Percentiles rank a stretch among this genome's conserved stretches.
These are phyloP conservation scores for Phytophthora boehmeriae DNA, from an alignment of 352 stramenopile species.

Conservation along the genomic window DNA sequence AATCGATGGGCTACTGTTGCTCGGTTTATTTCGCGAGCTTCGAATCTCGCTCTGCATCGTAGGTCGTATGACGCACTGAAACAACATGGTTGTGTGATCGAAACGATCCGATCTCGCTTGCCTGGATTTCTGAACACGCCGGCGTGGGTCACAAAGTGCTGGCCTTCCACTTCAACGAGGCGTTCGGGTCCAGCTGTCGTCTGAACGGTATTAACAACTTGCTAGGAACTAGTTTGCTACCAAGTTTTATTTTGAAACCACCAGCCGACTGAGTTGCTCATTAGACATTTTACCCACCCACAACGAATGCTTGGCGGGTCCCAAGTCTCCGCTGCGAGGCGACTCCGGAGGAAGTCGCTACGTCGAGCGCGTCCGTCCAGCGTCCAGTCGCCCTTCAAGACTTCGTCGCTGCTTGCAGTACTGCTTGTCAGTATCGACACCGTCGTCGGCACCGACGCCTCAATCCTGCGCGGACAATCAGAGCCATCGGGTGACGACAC, in stretches of 20 bases:
- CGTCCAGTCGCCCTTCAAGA: conserved; percentile 7
- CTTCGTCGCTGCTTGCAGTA: conserved; percentile 16
- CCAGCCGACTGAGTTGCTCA: conserved; percentile 1
- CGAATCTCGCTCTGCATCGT: conserved; percentile 21
- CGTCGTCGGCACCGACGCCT: conserved; percentile 8
- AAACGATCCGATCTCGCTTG: conserved; percentile 6
- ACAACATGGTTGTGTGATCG: conserved; percentile 24
- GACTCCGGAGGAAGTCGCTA: conserved; percentile 8
- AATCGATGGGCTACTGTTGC: too few relatives aligned
- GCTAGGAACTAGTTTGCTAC: conserved; percentile 1
- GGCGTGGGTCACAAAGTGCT: conserved; percentile 8
- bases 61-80: conserved; percentile 3
- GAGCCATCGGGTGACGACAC: neutral
- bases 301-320: conserved; percentile 10
- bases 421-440: conserved; percentile 19
- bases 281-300: neutral
- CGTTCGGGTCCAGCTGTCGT: conserved; percentile 17
- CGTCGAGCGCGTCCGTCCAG: conserved; percentile 11
- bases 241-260: too few relatives aligned
- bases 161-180: conserved; percentile 6
- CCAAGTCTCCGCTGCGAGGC: conserved; percentile 1
- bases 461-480: conserved; percentile 13
- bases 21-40: neutral
- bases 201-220: conserved; percentile 8
- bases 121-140: conserved; percentile 18